phyloP scores from a whole-genome alignment of 208 protist genomes.

The Balamuthia mandrillaris region DNA sequence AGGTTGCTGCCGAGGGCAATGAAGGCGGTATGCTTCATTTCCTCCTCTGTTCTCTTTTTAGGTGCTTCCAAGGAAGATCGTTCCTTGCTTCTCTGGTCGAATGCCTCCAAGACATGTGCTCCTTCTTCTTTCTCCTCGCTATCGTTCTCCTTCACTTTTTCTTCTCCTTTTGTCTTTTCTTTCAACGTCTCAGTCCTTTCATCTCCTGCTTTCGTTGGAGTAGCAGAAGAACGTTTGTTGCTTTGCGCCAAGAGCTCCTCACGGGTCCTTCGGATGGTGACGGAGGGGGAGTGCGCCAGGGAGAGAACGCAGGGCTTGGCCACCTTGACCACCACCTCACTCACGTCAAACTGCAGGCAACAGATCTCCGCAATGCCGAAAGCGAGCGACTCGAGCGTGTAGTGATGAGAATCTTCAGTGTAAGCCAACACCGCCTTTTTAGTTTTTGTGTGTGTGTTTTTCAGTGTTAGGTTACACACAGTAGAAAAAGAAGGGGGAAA shows the following conservation, averaged over 20 bases:
- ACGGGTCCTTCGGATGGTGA: slow-evolving; percentile 43
- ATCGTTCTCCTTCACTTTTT: background rate
- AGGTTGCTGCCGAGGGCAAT: slow-evolving; percentile 32
- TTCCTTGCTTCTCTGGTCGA: background rate
- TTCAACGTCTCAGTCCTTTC: background rate
- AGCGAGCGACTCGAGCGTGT: slow-evolving; percentile 51
- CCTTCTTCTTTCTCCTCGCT: background rate
- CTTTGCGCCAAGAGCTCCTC: background rate
- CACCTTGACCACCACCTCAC: slow-evolving; percentile 42
- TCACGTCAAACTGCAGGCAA: background rate
- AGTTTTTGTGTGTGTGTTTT: background rate
- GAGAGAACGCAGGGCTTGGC: slow-evolving; percentile 54
- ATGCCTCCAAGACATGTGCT: background rate
- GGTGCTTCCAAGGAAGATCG: background rate
- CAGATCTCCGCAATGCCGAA: slow-evolving; percentile 43
- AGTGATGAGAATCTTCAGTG: slow-evolving; percentile 54
- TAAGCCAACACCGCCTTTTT: slow-evolving; percentile 46
- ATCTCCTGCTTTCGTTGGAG: background rate
- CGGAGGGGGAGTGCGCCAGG: slow-evolving; percentile 48
- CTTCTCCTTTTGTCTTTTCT: background rate
- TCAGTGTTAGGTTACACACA: background rate
- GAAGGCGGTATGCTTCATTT: background rate
- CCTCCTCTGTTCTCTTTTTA: background rate
- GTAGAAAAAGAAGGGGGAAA: background rate
- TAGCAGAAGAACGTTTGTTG: background rate